These are phyloP conservation scores for Lachnellula subtilissima DNA, from an alignment of 2,329 filamentous ascomycete species.

Conservation along the genomic window DNA sequence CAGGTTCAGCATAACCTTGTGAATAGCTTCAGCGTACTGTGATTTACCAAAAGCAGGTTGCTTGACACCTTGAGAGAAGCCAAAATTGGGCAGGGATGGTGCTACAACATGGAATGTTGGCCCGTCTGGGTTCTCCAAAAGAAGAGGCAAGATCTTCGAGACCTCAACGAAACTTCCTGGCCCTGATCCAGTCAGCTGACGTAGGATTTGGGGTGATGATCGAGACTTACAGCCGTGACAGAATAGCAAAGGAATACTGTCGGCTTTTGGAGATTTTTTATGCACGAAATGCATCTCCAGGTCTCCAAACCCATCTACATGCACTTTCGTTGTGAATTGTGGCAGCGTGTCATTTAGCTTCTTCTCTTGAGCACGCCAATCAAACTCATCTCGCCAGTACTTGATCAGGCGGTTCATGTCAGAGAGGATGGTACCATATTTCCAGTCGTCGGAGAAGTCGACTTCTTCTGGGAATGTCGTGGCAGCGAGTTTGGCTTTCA, in stretches of 20 bases:
- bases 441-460: conserved; percentile 7
- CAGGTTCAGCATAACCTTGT: conserved; percentile 64
- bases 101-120: conserved; percentile 40
- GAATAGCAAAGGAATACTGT: conserved; percentile 62
- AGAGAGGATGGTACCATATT: conserved; percentile 2
- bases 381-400: conserved; percentile 19
- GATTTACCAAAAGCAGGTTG: conserved; percentile 49
- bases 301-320: conserved; percentile 52
- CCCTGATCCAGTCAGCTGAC: conserved; percentile 31
- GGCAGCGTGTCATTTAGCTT: conserved; percentile 10
- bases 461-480: conserved; percentile 6
- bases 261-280: conserved; percentile 43
- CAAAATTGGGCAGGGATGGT: conserved; percentile 50
- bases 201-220: neutral
- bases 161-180: conserved; percentile 65
- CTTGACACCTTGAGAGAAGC: conserved; percentile 37
- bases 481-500: conserved; percentile 3
- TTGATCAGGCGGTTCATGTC: conserved; percentile 6
- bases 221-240: conserved; percentile 46
- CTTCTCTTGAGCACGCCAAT: conserved; percentile 20
- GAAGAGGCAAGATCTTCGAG: conserved; percentile 51
- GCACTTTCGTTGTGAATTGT: conserved; percentile 35
- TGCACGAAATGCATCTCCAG: conserved; percentile 62
- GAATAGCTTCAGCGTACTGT: conserved; percentile 60
- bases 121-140: conserved; percentile 28